Evolutionary conservation across 2,329 filamentous ascomycete species (phyloP), one percentile per base, ranked within the genome.

Genomic region (Sphaerulina vaccinii): DNA sequence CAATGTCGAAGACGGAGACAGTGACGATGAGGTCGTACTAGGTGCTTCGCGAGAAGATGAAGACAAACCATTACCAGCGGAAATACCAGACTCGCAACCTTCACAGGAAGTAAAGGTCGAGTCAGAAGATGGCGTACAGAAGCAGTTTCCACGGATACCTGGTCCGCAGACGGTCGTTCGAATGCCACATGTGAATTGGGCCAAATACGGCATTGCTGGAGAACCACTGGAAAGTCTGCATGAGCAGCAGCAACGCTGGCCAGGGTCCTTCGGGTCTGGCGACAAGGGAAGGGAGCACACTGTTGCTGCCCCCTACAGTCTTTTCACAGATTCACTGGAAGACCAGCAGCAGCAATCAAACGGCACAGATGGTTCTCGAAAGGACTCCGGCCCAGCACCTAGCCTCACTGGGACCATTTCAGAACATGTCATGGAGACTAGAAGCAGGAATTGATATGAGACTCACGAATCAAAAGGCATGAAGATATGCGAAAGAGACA

Each of bases 141-240:
- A 38, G 19, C 53, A 47, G 8, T 90, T 90, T 74, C 75, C 81
- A 2, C 73, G 73, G 15, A 80, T 96, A 11, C 91, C 91, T 0
- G 80, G 79, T 11, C 83, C 88, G 5, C 92, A 96, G 69, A 87
- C 87, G 61, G 76, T 97, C 1, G 85, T 95, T 21, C 84, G 91
- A 35, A 90, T 86, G 73, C 92, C 92, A 7, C 87, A 89, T 7
- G 85, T 97, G 65, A 96, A 96, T 74, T 97, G 92, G 92, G 83
- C 85, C 10, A 91, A 96, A 67, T 97, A 97, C 70, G 88, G 89
- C 62, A 79, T 96, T n/a, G 84, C 93, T 2, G 91, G 90, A 42
- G 86, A 88, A 54, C 83, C 88, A 1, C 77, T 96, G 29, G 90
- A 96, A 70, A 87, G 84, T 67, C 76, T 96, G 57, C 91, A 96